These are phyloP conservation scores for Entomophthora muscae DNA, from an alignment of 371 early-diverging fungal genomes.

Conservation along the genomic window DNA sequence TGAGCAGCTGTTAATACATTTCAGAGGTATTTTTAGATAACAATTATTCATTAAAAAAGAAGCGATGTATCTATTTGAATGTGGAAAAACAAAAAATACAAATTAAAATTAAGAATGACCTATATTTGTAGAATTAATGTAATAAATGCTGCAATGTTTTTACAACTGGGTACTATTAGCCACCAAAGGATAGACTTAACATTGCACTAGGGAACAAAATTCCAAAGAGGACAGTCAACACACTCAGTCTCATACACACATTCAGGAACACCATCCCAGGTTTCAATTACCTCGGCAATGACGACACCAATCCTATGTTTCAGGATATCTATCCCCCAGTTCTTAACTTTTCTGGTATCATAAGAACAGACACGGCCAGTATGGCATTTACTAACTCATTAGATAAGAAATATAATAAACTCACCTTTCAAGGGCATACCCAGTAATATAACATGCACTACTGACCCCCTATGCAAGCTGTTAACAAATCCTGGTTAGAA, in stretches of 20 bases:
- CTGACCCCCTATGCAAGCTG: slow-evolving; percentile 38
- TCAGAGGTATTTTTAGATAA: too few species aligned
- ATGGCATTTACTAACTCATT: slow-evolving; percentile 27
- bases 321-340: slow-evolving; percentile 55
- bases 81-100: too few species aligned
- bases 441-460: slow-evolving; percentile 70
- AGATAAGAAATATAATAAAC: not conserved
- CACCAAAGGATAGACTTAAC: too few species aligned
- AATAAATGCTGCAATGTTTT: too few species aligned
- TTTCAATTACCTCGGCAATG: slow-evolving; percentile 55
- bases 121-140: too few species aligned
- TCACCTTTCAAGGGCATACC: slow-evolving; percentile 72
- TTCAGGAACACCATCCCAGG: slow-evolving; percentile 31
- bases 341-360: slow-evolving; percentile 42
- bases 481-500: not conserved
- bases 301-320: slow-evolving; percentile 61
- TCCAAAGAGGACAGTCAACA: slow-evolving; percentile 4
- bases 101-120: too few species aligned
- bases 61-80: too few species aligned
- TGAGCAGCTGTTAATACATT: too few species aligned
- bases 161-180: too few species aligned
- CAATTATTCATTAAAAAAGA: too few species aligned
- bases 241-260: slow-evolving; percentile 14
- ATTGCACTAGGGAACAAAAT: too few species aligned
- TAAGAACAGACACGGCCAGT: slow-evolving; percentile 38